These are phyloP conservation scores for Quercus glauca DNA, from an alignment of 306 rosid species.

Conservation along the genomic window DNA sequence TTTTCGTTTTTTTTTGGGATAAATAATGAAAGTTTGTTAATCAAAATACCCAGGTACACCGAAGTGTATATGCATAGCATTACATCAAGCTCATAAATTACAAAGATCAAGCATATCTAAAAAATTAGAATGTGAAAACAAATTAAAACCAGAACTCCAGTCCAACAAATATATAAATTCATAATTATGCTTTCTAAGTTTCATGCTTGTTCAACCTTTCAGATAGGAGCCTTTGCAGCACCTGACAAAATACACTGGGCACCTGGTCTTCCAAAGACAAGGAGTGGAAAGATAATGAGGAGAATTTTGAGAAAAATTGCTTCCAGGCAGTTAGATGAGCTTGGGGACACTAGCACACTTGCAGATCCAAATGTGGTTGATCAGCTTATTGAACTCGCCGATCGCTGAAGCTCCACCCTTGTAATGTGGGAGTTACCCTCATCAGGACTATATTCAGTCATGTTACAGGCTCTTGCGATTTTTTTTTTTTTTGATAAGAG, in stretches of 20 bases:
- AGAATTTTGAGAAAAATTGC: conserved; percentile 95
- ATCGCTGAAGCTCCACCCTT: conserved; percentile 38
- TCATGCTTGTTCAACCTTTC: conserved; percentile 34
- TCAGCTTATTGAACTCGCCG: conserved; percentile 77
- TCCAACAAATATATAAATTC: neutral
- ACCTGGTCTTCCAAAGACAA: conserved; percentile 96
- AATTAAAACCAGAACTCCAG: too few relatives aligned
- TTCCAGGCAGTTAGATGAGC: conserved; percentile 81
- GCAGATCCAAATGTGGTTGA: conserved; percentile 86
- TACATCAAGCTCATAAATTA: too few relatives aligned
- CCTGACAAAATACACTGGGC: conserved; percentile 99
- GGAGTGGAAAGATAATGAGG: conserved; percentile 99
- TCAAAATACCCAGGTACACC: too few relatives aligned
- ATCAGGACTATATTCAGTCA: neutral
- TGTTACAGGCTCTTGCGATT: neutral
- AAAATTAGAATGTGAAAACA: too few relatives aligned
- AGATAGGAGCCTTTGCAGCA: conserved; percentile 99
- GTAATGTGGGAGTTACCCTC: conserved; percentile 23
- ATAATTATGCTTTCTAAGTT: neutral
- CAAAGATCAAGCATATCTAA: too few relatives aligned
- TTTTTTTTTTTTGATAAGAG: neutral
- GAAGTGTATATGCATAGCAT: too few relatives aligned
- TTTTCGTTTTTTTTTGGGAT: too few relatives aligned
- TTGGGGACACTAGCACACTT: conserved; percentile 95
- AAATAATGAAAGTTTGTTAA: too few relatives aligned